These are phyloP conservation scores for Hyphopichia homilentoma DNA, from an alignment of 805 yeast species.

Conservation along the genomic window DNA sequence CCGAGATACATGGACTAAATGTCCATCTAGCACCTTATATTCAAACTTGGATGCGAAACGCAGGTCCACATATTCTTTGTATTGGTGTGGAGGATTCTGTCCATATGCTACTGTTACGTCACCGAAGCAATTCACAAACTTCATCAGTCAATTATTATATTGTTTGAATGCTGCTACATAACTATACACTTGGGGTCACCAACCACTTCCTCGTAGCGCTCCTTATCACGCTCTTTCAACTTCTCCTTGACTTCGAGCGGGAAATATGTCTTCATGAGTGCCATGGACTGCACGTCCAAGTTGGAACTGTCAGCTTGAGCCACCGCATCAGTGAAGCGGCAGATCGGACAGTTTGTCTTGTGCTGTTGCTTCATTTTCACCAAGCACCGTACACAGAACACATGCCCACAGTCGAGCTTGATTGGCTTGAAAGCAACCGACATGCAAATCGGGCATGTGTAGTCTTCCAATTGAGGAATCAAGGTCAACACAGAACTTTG, in stretches of 20 bases:
- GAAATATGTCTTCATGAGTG: conserved; percentile 54
- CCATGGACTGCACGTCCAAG: conserved; percentile 52
- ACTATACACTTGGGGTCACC: conserved; percentile 11
- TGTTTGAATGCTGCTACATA: too few relatives aligned
- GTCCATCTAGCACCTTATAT: too few relatives aligned
- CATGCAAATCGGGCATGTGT: conserved; percentile 70
- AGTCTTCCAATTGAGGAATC: conserved; percentile 74
- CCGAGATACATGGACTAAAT: too few relatives aligned
- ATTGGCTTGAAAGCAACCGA: conserved; percentile 72
- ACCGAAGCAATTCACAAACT: too few relatives aligned
- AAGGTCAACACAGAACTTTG: conserved; percentile 51
- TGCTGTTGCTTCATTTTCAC: conserved; percentile 60
- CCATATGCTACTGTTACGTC: too few relatives aligned
- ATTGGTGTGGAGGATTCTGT: too few relatives aligned
- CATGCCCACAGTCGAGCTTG: conserved; percentile 57
- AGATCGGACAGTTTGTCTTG: conserved; percentile 65
- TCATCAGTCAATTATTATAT: too few relatives aligned
- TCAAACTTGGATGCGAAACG: too few relatives aligned
- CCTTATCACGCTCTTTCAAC: conserved; percentile 47
- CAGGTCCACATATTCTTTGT: too few relatives aligned
- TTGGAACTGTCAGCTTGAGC: conserved; percentile 56
- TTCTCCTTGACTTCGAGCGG: conserved; percentile 67
- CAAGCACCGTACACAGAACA: conserved; percentile 70
- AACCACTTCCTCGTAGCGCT: conserved; percentile 26
- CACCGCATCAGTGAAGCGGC: conserved; percentile 52